A percentile compares a stretch with the other conserved stretches of the same genome.
Conservation (phyloP, 148 eudicot species). For the Linanthus parryae region DNA sequence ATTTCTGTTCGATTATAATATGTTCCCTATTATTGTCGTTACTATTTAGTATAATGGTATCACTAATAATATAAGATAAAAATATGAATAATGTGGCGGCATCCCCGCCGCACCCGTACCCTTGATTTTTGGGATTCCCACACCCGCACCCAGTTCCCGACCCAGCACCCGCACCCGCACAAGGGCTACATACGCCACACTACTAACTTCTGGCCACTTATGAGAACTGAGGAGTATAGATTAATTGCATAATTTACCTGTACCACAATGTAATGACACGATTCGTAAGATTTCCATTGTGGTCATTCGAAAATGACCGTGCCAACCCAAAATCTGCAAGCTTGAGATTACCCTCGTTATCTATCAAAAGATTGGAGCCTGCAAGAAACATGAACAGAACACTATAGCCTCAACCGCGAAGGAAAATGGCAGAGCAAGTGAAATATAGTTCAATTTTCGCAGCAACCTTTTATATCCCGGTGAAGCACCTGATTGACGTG, state of each 20-base stretch:
- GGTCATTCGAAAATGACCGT: constrained; percentile 42
- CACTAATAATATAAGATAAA: too few relatives aligned
- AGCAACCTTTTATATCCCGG: constrained; percentile 70
- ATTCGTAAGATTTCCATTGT: constrained; percentile 53
- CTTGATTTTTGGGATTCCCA: too few relatives aligned
- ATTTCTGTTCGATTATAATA: too few relatives aligned
- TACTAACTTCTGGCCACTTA: too few relatives aligned
- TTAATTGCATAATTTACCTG: constrained; percentile 23
- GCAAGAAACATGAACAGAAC: constrained; percentile 9
- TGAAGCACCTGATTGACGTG: constrained; percentile 80
- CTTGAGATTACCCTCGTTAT: constrained; percentile 79
- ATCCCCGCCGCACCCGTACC: too few relatives aligned
- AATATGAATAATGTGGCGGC: too few relatives aligned
- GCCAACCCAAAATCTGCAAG: constrained; percentile 86
- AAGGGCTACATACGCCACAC: too few relatives aligned
- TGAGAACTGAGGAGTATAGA: too few relatives aligned
- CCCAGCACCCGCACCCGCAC: too few relatives aligned
- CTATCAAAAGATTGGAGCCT: constrained; percentile 78
- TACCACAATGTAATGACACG: constrained; percentile 61
- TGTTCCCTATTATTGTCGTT: too few relatives aligned
- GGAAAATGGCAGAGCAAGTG: background rate
- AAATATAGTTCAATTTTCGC: background rate
- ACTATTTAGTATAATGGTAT: too few relatives aligned
- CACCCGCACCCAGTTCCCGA: too few relatives aligned
- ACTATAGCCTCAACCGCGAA: background rate